Base-by-base conservation (phyloP, 768 basidiomycete genomes). In the Pholiota conissans region DNA sequence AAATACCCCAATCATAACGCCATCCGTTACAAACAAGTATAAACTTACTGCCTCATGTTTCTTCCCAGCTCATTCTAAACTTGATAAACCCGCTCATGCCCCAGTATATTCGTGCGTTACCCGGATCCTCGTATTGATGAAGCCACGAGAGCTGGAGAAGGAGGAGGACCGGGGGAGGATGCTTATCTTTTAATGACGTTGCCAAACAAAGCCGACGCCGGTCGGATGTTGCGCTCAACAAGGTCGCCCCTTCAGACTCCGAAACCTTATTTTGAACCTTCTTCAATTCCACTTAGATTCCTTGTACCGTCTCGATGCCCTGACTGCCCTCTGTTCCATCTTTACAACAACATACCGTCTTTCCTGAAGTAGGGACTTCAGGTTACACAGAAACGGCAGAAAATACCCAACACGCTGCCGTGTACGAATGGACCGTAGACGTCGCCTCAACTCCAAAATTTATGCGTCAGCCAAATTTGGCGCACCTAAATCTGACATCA, bases 1-100 rank as follows among this genome's bases (percentile, higher is more conserved):
- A 68, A 76, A 76, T 71, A 77, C 66, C 47, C 42, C 69, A 73
- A 77, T 66, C 71, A 75, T 74, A 64, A 74, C 62, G 74, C 71
- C 75, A 74, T 75, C 67, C 53, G 59, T 67, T 73, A 60, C 71
- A 79, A 79, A 72, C 70, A 76, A 66, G 64, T 22, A 69, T 49
- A 68, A n/a, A 62, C 58, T 56, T 67, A 60, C 60, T 9, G 51
- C 61, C 60, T 52, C 62, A 59, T 61, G 59, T 57, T 58, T 29
- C 6, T 47, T 29, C 45, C 49, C 37, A 20, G 32, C 20, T 24
- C 42, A 22, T 45, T 45, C 29, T 7, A 42, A 11, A 28, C 13
- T 34, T 57, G 35, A 52, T 28, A 30, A 18, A 42, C 30, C 13
- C 37, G 10, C 42, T 26, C 20, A 32, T 35, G 45, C 30, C 39